Evolutionary conservation across 305 asterid species (phyloP), one percentile per base, ranked within the genome.

Genomic region (Fraxinus baroniana): DNA sequence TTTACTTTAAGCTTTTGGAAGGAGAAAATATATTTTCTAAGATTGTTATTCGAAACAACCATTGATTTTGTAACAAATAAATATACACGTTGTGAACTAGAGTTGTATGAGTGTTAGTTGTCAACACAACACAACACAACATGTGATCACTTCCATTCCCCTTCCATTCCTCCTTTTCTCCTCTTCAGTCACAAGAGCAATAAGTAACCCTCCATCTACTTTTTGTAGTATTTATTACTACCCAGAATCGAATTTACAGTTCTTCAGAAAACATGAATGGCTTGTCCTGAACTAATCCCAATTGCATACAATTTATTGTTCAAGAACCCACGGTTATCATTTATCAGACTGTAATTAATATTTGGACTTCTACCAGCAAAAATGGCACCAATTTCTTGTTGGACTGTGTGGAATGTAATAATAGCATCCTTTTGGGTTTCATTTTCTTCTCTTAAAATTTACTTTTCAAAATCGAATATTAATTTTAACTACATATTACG

Each of bases 231-330:
- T 68, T 68, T 68, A 68, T 12, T 68, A 26, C 74, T 4, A 28
- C 20, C 13, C 74, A 28, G 74, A 28, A 4, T 68, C 74, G 74
- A 68, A 68, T 68, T 68, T 68, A 68, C 74, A 68, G 74, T 68
- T 68, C 74, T 28, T 24, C 74, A 68, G 74, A 13, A 68, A 26
- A 4, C 74, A 68, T 68, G 37, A 68, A 68, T 68, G 7, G 74
- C 74, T 68, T 68, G 37, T 28, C 37, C 33, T 66, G 35, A 66
- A 66, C 73, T 26, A 66, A 66, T 66, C 73, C 37, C 35, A 68
- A 68, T 28, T 28, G 36, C 18, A 68, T 68, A 26, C 20, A 28
- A 68, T 68, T 68, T 68, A 68, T 68, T 68, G 74, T 20, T 68
- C 74, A 28, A 68, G 37, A 68, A 68, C 74, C 37, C 37, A 68